A percentile compares a stretch with the other conserved stretches of the same genome.
Evolutionary conservation across 106 monocot species (phyloP).

Genomic region (Acorus gramineus): DNA sequence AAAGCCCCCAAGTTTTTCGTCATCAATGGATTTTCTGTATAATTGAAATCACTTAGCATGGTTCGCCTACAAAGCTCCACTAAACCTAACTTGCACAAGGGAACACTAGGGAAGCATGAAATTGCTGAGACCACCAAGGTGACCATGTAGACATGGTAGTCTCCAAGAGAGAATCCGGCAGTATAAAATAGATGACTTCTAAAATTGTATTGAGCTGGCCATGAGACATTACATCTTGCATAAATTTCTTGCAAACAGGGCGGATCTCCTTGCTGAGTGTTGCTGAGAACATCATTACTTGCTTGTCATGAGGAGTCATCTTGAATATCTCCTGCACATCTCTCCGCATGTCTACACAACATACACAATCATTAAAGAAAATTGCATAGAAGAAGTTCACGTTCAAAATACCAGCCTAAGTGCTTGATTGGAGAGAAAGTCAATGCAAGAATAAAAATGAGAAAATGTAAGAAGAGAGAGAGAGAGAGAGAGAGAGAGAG

Average conservation of each 20-base stretch:
- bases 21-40: no score
- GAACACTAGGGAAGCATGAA: not conserved
- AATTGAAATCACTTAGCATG: no score
- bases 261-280: slow-evolving; percentile 99
- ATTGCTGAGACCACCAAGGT: slow-evolving; percentile 1
- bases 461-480: not conserved
- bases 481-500: not conserved
- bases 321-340: slow-evolving; percentile 99
- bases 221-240: slow-evolving; percentile 97
- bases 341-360: slow-evolving; percentile 85
- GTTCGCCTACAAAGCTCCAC: no score
- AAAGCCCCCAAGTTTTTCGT: no score
- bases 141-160: not conserved
- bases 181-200: slow-evolving; percentile 8
- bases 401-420: no score
- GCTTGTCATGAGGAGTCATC: slow-evolving; percentile 99
- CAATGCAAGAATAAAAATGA: not conserved
- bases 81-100: no score
- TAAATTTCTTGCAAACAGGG: slow-evolving; percentile 97
- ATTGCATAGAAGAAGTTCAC: not conserved
- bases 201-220: slow-evolving; percentile 15
- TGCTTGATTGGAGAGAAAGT: not conserved
- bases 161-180: not conserved
- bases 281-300: slow-evolving; percentile 99
- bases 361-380: slow-evolving; percentile 13